Base-by-base conservation (phyloP, 140 eudicot species). In the Erigeron philadelphicus region DNA sequence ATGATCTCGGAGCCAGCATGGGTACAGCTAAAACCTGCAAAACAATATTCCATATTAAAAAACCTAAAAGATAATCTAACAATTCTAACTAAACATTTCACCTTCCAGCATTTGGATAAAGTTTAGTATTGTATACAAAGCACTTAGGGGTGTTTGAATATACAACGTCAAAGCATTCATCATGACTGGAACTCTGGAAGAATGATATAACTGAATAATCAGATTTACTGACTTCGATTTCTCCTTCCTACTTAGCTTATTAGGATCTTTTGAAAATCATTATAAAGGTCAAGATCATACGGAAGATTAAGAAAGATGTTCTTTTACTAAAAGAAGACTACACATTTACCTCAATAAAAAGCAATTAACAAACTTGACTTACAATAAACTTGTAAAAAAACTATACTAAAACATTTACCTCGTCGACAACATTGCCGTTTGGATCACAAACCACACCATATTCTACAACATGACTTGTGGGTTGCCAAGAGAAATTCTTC, bases 1-100 rank as follows among this genome's bases (percentile, higher is more conserved):
- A 94, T 53, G 99, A 94, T 76, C 90, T 85, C 60, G 99, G 99
- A n/a, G 90, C 90, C 77, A 94, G 76, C 99, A 94, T 94, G 23
- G 99, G 99, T 58, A 94, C 70, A 2, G 77, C 95, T 75, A 94
- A 72, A 42, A 89, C 97, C 99, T 94, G 66, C 8, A 45, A 65
- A 56, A 42, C 0, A 55, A 35, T 16, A 70, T 23, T 45, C 60
- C 56, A 12, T 11, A 7, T 8, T 8, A 41, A 19, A 23, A 1
- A 11, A 64, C 0, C 5, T 31, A 17, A 44, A 8, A 19, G 15
- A 56, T 52, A 48, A 8, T 46, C 49, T n/a, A 15, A 31, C 38
- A 44, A 19, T 23, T 41, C 12, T 53, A 44, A 74, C 57, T 21
- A 66, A 45, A 61, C 4, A 13, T 66, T 57, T 40, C 49, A 31